Evolutionary conservation across 1,284 basidiomycete genomes (phyloP), one percentile per base, ranked within the genome.

Genomic region (Cutaneotrichosporon sp.): DNA sequence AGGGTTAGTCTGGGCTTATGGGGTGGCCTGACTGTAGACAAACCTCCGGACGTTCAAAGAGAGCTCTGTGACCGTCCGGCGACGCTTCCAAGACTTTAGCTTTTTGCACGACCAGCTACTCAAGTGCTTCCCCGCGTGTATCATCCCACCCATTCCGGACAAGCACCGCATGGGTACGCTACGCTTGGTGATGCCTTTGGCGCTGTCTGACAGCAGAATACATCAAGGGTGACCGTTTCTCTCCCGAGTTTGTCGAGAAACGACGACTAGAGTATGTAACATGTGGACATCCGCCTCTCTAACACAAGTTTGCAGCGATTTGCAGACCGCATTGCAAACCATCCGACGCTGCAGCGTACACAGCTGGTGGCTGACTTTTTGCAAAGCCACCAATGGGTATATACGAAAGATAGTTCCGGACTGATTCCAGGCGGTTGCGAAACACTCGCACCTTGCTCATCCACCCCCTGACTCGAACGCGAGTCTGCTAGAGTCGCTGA

Each of bases 61-160:
- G 5, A 41, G 46, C 85, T 64, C 80, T 87, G 18, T 80, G 82
- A 22, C 88, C 84, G 77, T 97, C 14, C 83, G 94, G 50, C 81
- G 94, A 56, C 83, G 94, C 22, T 99, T 96, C 77, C 90, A 94
- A 68, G 96, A 99, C 76, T 99, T 99, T 75, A 87, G 89, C 35
- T 98, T 98, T 72, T 78, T 99, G 35, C 80, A 88, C 57, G 86
- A 96, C 47, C 84, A 96, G 66, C 83, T 99, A 33, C 82, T 84
- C 18, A 86, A 86, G 76, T 87, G 93, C 74, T 99, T 97, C 68
- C 92, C 92, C 3, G 96, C 94, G 52, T 94, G 90, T 66, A 90
- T 98, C 18, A 88, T 98, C 0, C 92, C 94, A 21, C 90, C 91
- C 7, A 80, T 99, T 46, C 96, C 94, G 4, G 93, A 93, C 75